A percentile compares a stretch with the other conserved stretches of the same genome.
Conservation (phyloP, 805 yeast species). For the Kockiozyma suomiensis region DNA sequence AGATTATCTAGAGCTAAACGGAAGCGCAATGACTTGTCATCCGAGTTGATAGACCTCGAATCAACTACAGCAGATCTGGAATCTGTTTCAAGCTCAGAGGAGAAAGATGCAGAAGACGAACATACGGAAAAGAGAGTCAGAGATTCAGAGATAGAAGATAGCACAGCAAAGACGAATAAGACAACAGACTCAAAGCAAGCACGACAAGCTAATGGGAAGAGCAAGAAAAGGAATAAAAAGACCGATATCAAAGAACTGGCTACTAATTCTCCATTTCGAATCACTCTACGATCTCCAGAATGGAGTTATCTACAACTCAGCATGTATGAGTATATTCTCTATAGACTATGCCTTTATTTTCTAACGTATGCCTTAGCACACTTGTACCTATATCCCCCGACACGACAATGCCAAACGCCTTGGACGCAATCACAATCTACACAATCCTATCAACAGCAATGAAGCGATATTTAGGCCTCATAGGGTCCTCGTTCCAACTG, state of each 20-base stretch:
- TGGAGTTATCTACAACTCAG: constrained; percentile 17
- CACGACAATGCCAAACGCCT: background rate
- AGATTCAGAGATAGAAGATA: too few species aligned
- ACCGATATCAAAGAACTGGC: background rate
- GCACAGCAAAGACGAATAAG: too few species aligned
- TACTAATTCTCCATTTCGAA: background rate
- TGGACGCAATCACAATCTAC: constrained; percentile 22
- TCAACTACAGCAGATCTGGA: too few species aligned
- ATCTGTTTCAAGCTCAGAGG: too few species aligned
- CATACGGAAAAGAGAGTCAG: too few species aligned
- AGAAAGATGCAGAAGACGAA: too few species aligned
- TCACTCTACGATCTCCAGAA: constrained; percentile 11
- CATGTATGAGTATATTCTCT: background rate
- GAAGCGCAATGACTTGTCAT: background rate
- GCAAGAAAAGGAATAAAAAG: background rate
- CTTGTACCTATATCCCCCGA: background rate
- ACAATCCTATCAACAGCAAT: constrained; percentile 13
- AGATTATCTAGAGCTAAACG: constrained; percentile 4
- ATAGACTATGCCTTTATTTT: background rate
- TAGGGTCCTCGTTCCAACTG: constrained; percentile 20
- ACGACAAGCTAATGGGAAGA: background rate
- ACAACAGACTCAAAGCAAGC: too few species aligned
- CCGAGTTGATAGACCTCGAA: too few species aligned
- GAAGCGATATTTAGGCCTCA: constrained; percentile 17
- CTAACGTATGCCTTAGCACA: background rate